Conservation (phyloP, 2,329 filamentous ascomycete genomes). For the Venturia pyrina region DNA sequence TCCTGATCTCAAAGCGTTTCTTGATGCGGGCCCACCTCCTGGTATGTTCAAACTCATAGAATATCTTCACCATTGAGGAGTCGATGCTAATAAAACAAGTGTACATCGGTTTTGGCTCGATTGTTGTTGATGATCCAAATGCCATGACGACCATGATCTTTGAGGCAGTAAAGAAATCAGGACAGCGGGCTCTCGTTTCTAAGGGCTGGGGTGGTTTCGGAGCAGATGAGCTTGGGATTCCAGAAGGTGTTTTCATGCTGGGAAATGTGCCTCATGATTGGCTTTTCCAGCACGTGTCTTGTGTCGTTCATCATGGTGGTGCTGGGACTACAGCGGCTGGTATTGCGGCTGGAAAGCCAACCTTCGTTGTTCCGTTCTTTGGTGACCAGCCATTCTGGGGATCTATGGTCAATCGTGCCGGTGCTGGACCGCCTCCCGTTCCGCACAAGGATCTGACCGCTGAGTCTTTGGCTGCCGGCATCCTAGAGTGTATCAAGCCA, state of each 20-base stretch:
- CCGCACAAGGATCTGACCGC: slow-evolving; percentile 36
- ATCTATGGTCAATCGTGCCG: slow-evolving; percentile 38
- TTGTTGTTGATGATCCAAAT: slow-evolving; percentile 33
- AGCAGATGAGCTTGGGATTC: slow-evolving; percentile 40
- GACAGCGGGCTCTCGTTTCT: slow-evolving; percentile 70
- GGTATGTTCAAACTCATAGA: slow-evolving; percentile 8
- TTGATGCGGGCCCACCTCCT: slow-evolving; percentile 24
- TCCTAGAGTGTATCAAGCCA: slow-evolving; percentile 32
- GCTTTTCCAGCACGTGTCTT: slow-evolving; percentile 72
- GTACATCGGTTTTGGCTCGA: slow-evolving; percentile 34
- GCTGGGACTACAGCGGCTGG: slow-evolving; percentile 82
- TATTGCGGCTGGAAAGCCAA: slow-evolving; percentile 70
- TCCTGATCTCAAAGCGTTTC: slow-evolving; percentile 29
- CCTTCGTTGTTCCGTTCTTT: slow-evolving; percentile 74
- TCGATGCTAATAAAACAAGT: slow-evolving; percentile 15
- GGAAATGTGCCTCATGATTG: slow-evolving; percentile 83
- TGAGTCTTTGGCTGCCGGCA: slow-evolving; percentile 36
- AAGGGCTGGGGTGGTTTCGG: slow-evolving; percentile 85
- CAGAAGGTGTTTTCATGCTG: slow-evolving; percentile 70
- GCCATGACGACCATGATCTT: slow-evolving; percentile 33
- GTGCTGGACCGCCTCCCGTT: slow-evolving; percentile 40
- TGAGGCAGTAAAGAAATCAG: slow-evolving; percentile 40
- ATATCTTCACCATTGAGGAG: background rate
- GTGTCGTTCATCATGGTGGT: slow-evolving; percentile 79
- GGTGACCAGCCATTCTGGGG: slow-evolving; percentile 46